Conservation (phyloP, 2,329 filamentous ascomycete species). For the Claviceps monticola region DNA sequence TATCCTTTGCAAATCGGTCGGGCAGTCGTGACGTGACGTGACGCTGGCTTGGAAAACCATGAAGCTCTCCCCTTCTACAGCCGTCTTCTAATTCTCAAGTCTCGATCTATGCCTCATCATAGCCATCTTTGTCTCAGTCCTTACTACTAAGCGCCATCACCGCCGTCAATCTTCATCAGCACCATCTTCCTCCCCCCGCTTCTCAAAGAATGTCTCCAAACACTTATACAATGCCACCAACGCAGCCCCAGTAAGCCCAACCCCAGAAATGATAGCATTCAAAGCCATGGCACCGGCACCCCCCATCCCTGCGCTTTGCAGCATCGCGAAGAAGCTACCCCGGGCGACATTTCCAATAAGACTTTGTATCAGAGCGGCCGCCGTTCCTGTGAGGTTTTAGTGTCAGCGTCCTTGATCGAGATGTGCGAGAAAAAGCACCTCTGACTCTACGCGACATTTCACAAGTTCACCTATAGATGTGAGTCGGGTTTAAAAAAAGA, state of each 20-base stretch:
- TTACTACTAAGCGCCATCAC: neutral
- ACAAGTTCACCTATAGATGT: too few relatives aligned
- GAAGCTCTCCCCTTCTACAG: too few relatives aligned
- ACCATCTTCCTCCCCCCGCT: neutral
- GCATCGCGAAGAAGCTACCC: slow-evolving; percentile 13
- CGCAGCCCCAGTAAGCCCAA: neutral
- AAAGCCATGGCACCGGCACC: slow-evolving; percentile 15
- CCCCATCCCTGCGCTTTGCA: slow-evolving; percentile 18
- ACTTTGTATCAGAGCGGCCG: slow-evolving; percentile 9
- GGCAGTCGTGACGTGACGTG: too few relatives aligned
- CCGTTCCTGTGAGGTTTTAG: neutral
- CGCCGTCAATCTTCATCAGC: neutral
- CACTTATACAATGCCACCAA: neutral
- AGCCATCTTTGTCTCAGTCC: neutral
- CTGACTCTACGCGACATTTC: too few relatives aligned
- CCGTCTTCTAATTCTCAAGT: too few relatives aligned
- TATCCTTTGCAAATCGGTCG: too few relatives aligned
- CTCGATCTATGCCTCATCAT: too few relatives aligned
- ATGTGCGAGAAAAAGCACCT: too few relatives aligned
- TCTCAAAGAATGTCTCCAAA: too few relatives aligned
- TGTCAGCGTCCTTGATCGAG: too few relatives aligned
- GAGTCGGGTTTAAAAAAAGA: too few relatives aligned
- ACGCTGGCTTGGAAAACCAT: too few relatives aligned
- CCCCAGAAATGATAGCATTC: slow-evolving; percentile 8
- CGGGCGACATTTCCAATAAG: slow-evolving; percentile 15